Conservation (phyloP, 2,329 filamentous ascomycete species). For the Dactylellina cionopaga region DNA sequence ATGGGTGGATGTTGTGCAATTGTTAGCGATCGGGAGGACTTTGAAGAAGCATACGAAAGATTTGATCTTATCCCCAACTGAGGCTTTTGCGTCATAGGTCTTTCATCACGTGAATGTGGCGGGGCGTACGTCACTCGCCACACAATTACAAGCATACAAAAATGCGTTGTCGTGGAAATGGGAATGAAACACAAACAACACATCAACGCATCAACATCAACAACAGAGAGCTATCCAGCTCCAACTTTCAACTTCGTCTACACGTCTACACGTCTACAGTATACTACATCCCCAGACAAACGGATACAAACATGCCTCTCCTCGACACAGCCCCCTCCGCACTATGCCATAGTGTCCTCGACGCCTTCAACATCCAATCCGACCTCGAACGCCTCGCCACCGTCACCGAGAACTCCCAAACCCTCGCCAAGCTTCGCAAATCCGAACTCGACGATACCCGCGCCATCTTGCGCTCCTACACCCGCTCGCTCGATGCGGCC, state of each 20-base stretch:
- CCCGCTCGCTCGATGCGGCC: conserved; percentile 55
- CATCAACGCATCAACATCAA: conserved; percentile 15
- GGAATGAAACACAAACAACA: conserved; percentile 50
- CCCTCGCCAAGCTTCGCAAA: conserved; percentile 84
- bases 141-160: background rate
- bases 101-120: conserved; percentile 38
- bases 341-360: conserved; percentile 47
- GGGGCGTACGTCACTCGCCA: conserved; percentile 24
- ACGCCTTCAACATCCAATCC: conserved; percentile 82
- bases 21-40: background rate
- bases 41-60: conserved; percentile 23
- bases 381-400: conserved; percentile 86
- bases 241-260: too few species aligned
- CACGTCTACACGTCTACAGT: background rate
- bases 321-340: conserved; percentile 38
- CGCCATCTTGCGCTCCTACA: conserved; percentile 47
- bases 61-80: conserved; percentile 36
- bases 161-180: conserved; percentile 51
- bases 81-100: conserved; percentile 51
- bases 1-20: background rate
- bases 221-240: too few species aligned
- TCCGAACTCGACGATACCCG: conserved; percentile 54
- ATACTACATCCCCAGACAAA: conserved; percentile 18
- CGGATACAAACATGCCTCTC: conserved; percentile 38
- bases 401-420: conserved; percentile 82